A percentile compares a stretch with the other conserved stretches of the same genome.
These are phyloP conservation scores for Omphalea diandra DNA, from an alignment of 441 rosid genomes.

Conservation along the genomic window DNA sequence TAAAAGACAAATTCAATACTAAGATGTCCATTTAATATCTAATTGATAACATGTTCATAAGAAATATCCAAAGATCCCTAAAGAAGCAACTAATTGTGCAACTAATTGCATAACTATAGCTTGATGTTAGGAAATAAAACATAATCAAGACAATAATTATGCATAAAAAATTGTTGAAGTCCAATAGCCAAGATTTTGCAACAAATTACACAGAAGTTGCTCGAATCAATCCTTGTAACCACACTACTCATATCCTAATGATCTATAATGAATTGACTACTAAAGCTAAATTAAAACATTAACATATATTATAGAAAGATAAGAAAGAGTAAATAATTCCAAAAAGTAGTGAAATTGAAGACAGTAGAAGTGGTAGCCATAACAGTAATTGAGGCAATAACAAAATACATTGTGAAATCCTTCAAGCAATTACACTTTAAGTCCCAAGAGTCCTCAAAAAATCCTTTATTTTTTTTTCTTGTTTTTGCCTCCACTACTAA, in stretches of 20 bases:
- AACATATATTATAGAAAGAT: not conserved
- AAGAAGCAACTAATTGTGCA: not conserved
- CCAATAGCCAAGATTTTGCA: not conserved
- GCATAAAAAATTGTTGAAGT: not conserved
- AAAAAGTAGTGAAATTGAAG: conserved; percentile 72
- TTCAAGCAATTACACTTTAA: conserved; percentile 56
- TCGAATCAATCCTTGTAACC: not conserved
- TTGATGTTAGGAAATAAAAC: not conserved
- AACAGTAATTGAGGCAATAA: too few relatives aligned
- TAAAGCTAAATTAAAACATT: not conserved
- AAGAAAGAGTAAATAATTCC: conserved; percentile 38
- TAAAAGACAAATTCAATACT: not conserved
- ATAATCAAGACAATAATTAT: not conserved
- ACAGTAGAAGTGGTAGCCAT: too few relatives aligned
- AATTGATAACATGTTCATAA: not conserved
- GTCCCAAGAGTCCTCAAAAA: conserved; percentile 90
- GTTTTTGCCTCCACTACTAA: conserved; percentile 1
- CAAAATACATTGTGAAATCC: too few relatives aligned
- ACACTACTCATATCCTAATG: not conserved
- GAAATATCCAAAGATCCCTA: not conserved
- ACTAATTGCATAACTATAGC: too few relatives aligned
- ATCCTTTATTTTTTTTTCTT: conserved; percentile 52
- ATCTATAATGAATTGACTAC: not conserved
- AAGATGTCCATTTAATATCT: not conserved
- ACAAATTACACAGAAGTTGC: too few relatives aligned